Conservation (phyloP, 768 basidiomycete species). For the Suillus discolor region DNA sequence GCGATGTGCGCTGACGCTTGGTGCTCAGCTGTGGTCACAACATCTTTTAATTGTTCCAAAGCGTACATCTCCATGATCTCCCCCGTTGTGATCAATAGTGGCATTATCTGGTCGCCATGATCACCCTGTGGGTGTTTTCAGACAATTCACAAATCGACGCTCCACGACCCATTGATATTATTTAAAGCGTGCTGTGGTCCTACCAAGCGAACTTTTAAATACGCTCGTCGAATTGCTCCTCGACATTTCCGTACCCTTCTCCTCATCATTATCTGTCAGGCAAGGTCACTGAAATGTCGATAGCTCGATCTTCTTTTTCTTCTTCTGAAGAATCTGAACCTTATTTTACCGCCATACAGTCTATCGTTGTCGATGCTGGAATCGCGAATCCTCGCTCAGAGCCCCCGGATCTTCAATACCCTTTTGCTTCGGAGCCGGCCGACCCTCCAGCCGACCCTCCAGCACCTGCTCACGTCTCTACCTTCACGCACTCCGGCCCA, state of each 20-base stretch:
- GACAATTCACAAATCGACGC: background rate
- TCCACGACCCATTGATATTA: conserved; percentile 10
- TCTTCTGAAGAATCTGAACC: background rate
- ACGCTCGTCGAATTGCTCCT: background rate
- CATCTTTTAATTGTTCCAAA: background rate
- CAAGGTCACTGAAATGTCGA: conserved; percentile 13
- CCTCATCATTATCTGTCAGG: background rate
- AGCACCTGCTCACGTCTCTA: background rate
- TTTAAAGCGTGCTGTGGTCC: background rate
- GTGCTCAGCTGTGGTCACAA: background rate
- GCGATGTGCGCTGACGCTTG: background rate
- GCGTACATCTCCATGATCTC: background rate
- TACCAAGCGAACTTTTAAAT: background rate
- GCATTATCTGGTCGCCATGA: background rate
- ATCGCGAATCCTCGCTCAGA: background rate
- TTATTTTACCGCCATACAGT: background rate
- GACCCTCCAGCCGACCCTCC: background rate
- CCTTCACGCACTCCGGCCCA: background rate
- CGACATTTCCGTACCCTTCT: background rate
- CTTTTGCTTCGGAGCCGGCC: background rate
- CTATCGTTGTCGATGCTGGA: background rate
- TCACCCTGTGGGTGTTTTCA: background rate
- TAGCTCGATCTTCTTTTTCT: conserved; percentile 1
- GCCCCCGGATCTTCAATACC: background rate
- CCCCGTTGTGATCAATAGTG: background rate